These are phyloP conservation scores for Pseudisothecium myosuroides DNA, from an alignment of 225 moss, liverwort and hornwort genomes.

Conservation along the genomic window DNA sequence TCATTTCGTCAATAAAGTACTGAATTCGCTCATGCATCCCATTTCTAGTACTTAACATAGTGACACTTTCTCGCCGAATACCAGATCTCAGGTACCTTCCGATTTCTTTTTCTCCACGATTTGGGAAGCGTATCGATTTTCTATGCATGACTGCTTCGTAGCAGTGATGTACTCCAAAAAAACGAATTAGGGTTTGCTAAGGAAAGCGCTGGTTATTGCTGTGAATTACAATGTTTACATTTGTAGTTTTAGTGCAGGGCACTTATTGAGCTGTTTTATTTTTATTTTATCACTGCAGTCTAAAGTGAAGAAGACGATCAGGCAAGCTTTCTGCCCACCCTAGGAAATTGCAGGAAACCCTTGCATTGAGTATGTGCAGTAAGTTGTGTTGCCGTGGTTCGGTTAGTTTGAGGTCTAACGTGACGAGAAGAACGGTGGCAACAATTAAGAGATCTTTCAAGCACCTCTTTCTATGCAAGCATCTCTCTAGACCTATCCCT, in stretches of 20 bases:
- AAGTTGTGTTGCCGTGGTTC: constrained; percentile 82
- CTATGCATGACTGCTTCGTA: no score
- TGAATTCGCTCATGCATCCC: no score
- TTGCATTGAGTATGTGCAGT: constrained; percentile 70
- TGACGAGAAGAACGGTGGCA: constrained; percentile 54
- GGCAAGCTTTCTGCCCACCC: constrained; percentile 67
- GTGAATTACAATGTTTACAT: neutral
- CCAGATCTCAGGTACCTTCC: no score
- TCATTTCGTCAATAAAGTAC: no score
- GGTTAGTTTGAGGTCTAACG: constrained; percentile 61
- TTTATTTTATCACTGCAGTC: constrained; percentile 11
- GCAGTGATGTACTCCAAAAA: no score
- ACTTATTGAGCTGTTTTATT: neutral
- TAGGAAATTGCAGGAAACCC: constrained; percentile 56
- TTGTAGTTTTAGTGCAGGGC: neutral
- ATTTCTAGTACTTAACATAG: no score
- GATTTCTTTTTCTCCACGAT: no score
- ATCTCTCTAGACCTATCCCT: neutral
- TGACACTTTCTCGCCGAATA: no score
- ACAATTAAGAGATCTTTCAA: constrained; percentile 29
- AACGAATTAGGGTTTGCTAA: no score
- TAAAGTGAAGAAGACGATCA: constrained; percentile 79
- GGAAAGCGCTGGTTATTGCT: no score
- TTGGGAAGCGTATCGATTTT: neutral
- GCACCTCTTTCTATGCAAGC: neutral